A percentile compares a stretch with the other conserved stretches of the same genome.
These are phyloP conservation scores for Pezicula radicicola DNA, from an alignment of 2,329 filamentous ascomycete genomes.

Conservation along the genomic window DNA sequence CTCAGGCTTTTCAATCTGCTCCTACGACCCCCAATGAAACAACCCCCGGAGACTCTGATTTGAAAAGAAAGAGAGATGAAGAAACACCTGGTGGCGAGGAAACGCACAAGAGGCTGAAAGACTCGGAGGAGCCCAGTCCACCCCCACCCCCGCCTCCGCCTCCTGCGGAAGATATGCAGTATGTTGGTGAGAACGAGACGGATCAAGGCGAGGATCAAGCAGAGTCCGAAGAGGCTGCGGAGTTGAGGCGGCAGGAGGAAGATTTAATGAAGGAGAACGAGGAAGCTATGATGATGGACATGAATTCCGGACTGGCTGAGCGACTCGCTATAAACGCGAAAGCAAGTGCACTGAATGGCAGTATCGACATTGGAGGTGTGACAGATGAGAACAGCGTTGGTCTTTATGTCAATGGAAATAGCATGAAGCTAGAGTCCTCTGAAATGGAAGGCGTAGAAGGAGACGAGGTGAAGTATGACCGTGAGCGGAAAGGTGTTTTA, in stretches of 20 bases:
- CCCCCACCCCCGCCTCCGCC: conserved; percentile 26
- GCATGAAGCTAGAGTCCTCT: background rate
- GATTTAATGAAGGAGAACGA: conserved; percentile 28
- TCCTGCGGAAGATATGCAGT: conserved; percentile 13
- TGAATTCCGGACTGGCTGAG: conserved; percentile 10
- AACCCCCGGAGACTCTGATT: conserved; percentile 21
- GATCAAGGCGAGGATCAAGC: conserved; percentile 11
- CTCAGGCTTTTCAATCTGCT: conserved; percentile 39
- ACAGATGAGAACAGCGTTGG: background rate
- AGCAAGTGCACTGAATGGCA: background rate
- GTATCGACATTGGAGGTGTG: background rate
- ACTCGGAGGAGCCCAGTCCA: conserved; percentile 19
- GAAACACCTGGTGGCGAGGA: conserved; percentile 25
- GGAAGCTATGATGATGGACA: conserved; percentile 24
- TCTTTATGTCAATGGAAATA: background rate
- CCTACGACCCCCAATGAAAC: conserved; percentile 41
- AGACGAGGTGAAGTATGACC: background rate
- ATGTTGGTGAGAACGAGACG: conserved; percentile 3
- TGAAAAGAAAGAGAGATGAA: conserved; percentile 64
- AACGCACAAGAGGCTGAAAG: conserved; percentile 25
- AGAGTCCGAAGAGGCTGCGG: conserved; percentile 19
- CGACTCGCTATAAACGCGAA: background rate
- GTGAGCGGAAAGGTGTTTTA: background rate
- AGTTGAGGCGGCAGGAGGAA: conserved; percentile 22
- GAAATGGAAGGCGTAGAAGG: background rate